Evolutionary conservation across 1,284 basidiomycete species (phyloP), one percentile per base, ranked within the genome.

Genomic region (Austropuccinia psidii): DNA sequence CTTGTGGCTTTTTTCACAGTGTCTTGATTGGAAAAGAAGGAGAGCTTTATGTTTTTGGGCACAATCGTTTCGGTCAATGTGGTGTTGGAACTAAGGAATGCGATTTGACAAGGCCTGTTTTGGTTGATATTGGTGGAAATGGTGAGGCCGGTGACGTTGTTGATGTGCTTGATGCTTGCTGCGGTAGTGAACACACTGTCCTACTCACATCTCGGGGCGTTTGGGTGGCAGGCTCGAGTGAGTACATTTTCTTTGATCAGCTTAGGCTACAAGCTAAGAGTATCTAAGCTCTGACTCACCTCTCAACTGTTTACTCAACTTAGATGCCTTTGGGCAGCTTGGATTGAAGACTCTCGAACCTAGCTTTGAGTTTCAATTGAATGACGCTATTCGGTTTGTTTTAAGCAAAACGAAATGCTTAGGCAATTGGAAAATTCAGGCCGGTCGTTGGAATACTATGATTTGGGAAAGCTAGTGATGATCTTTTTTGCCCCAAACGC

Each of bases 111-210:
- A 27, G 35, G 8, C 69, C 69, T 29, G 27, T 37, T 33, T 47
- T 73, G 8, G 33, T 73, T 37, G 69, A 73, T 43, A 15, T 73
- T 21, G 69, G 69, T 29, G 69, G 58, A 31, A 50, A 49, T 29
- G 69, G 69, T 24, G 58, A 54, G 27, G 47, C 43, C 29, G 69
- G 69, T 11, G 35, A 52, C 27, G 50, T 73, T 3, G 64, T 73
- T n/a, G 69, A 73, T 43, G 60, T 62, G 13, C 9, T 73, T 41
- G 55, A 62, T 35, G 69, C 60, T 17, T 27, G 58, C 21, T 73
- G 69, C 45, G 69, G 69, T 3, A 62, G 69, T 21, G 69, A 73
- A 27, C 69, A 73, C 27, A 73, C 69, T 39, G 58, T 64, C 15
- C 47, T 45, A 31, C 47, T 73, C 5, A 43, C 69, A 17, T 41